Percentiles rank a stretch among this genome's conserved stretches.
phyloP scores from a whole-genome alignment of 73 alveolate species.

The Paramecium tetraurelia region DNA sequence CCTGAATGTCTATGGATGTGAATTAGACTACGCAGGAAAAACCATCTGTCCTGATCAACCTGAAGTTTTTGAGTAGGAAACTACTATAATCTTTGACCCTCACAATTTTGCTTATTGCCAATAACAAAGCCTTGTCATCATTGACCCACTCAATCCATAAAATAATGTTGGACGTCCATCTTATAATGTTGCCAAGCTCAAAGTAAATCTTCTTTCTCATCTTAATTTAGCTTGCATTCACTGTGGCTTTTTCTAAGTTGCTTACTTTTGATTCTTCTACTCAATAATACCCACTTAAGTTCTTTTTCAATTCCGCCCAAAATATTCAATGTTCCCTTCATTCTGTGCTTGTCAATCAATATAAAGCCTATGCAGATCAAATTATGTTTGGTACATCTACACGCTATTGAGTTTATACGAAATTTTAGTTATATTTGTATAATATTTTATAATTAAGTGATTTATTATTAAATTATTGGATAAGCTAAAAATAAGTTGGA shows the following conservation, averaged over 20 bases:
- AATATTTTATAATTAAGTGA: neutral
- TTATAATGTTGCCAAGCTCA: conserved; percentile 1
- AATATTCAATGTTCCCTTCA: neutral
- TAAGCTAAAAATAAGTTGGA: too few species aligned
- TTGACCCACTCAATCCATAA: neutral
- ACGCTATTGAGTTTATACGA: neutral
- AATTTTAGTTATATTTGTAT: neutral
- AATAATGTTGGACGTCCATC: conserved; percentile 13
- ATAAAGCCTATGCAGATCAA: conserved; percentile 16
- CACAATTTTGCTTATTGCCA: neutral
- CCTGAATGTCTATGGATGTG: conserved; percentile 23
- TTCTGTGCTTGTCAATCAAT: conserved; percentile 21
- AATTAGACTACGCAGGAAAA: conserved; percentile 15
- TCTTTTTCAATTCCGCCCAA: neutral
- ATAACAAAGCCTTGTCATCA: neutral
- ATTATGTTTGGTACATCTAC: neutral
- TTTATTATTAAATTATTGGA: too few species aligned
- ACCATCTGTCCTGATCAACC: neutral
- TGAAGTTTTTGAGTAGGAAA: neutral
- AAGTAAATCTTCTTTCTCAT: neutral
- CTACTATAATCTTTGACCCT: neutral
- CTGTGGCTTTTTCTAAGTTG: neutral
- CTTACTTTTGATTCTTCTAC: neutral
- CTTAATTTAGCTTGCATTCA: neutral
- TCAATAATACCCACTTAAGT: neutral